Conservation (phyloP, 2,329 filamentous ascomycete species). For the Phyllosticta ampelicida region DNA sequence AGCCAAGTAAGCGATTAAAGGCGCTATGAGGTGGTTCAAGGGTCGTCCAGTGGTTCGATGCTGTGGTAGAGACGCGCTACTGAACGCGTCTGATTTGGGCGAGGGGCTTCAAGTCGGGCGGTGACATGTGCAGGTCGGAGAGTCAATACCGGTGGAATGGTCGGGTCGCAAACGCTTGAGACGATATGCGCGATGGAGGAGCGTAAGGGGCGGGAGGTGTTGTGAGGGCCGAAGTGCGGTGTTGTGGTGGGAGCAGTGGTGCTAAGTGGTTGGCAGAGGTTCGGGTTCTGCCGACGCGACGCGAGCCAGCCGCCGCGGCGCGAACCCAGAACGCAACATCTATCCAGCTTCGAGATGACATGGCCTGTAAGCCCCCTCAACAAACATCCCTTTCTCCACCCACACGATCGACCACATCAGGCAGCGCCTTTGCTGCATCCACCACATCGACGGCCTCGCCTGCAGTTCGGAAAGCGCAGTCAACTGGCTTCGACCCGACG, state of each 20-base stretch:
- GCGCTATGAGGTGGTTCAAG: background rate
- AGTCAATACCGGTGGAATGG: conserved; percentile 3
- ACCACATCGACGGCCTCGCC: background rate
- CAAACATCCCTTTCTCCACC: background rate
- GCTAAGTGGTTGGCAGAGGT: background rate
- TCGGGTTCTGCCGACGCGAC: background rate
- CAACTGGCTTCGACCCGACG: background rate
- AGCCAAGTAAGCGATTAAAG: background rate
- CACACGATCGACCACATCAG: background rate
- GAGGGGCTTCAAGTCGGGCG: conserved; percentile 3
- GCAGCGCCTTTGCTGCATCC: background rate
- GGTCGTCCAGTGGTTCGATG: background rate
- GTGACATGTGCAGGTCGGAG: conserved; percentile 4
- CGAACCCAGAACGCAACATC: background rate
- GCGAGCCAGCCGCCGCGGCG: background rate
- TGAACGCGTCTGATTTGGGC: conserved; percentile 2
- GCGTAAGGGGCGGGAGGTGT: background rate
- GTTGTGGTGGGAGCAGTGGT: background rate
- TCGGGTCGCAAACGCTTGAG: background rate
- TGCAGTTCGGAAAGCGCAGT: background rate
- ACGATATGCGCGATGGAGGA: conserved; percentile 1
- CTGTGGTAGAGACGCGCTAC: conserved; percentile 1
- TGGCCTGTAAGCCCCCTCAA: background rate
- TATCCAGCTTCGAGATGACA: background rate
- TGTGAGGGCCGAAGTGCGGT: background rate